Percentiles rank a stretch among this genome's conserved stretches.
Conservation (phyloP, 768 basidiomycete species). For the Hericium rajendrae region DNA sequence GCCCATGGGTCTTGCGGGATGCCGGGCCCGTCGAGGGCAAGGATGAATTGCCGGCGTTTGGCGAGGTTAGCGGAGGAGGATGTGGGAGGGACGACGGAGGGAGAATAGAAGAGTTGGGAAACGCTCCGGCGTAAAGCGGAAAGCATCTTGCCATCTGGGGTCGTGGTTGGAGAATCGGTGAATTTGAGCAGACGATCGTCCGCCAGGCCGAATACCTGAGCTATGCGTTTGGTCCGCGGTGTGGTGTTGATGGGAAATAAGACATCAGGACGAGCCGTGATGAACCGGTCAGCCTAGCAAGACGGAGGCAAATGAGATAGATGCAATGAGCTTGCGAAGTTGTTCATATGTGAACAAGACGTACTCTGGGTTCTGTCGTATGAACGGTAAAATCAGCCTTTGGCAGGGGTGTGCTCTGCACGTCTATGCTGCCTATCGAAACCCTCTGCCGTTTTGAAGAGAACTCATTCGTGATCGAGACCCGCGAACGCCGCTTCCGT, state of each 20-base stretch:
- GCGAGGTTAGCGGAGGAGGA: slow-evolving; percentile 54
- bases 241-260: slow-evolving; percentile 49
- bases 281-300: slow-evolving; percentile 46
- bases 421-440: neutral
- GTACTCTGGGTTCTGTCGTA: neutral
- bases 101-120: slow-evolving; percentile 36
- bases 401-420: neutral
- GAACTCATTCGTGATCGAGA: neutral
- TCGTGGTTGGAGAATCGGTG: slow-evolving; percentile 27
- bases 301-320: neutral
- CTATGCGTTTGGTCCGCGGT: slow-evolving; percentile 59
- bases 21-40: slow-evolving; percentile 59
- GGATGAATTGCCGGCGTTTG: slow-evolving; percentile 40
- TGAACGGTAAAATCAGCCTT: neutral
- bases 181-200: slow-evolving; percentile 48
- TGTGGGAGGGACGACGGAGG: slow-evolving; percentile 23
- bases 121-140: slow-evolving; percentile 42
- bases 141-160: slow-evolving; percentile 32
- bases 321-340: neutral
- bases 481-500: neutral
- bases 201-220: slow-evolving; percentile 49
- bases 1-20: slow-evolving; percentile 44
- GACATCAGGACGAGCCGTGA: slow-evolving; percentile 40
- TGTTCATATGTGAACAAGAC: neutral
- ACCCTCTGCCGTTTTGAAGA: neutral